A percentile compares a stretch with the other conserved stretches of the same genome.
Evolutionary conservation across 495 filamentous ascomycete genomes (phyloP).

Genomic region (Penicillium argentinense): DNA sequence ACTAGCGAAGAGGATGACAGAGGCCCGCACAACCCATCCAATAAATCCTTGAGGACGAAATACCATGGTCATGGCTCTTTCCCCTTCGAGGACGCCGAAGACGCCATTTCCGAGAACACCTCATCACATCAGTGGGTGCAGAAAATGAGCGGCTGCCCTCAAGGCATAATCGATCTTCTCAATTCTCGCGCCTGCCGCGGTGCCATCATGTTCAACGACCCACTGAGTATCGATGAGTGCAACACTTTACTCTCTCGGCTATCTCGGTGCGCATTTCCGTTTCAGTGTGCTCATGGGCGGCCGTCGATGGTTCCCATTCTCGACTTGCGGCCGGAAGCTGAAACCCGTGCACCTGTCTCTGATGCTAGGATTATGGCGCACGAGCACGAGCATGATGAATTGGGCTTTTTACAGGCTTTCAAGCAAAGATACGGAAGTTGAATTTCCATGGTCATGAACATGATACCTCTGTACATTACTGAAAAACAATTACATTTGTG

Average conservation of each 20-base stretch:
- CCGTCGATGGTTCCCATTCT: slow-evolving; percentile 74
- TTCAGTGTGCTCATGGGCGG: slow-evolving; percentile 88
- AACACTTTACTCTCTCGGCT: slow-evolving; percentile 59
- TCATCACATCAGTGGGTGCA: slow-evolving; percentile 50
- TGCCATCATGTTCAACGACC: slow-evolving; percentile 97
- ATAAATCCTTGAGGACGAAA: neutral
- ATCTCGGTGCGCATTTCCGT: slow-evolving; percentile 75
- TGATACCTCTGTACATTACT: too few relatives aligned
- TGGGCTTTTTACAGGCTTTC: slow-evolving; percentile 21
- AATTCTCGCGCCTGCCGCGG: slow-evolving; percentile 88
- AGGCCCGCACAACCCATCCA: slow-evolving; percentile 6
- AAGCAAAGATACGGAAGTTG: slow-evolving; percentile 11
- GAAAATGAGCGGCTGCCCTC: slow-evolving; percentile 65
- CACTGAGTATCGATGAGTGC: slow-evolving; percentile 65
- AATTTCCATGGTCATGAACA: neutral
- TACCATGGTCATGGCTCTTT: neutral
- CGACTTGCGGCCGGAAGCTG: slow-evolving; percentile 42
- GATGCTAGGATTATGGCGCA: neutral
- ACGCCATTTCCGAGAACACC: neutral
- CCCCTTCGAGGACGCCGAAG: neutral
- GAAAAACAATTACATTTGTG: too few relatives aligned
- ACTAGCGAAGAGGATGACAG: slow-evolving; percentile 38
- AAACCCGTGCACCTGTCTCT: neutral
- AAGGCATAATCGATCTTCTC: slow-evolving; percentile 79
- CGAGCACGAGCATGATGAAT: slow-evolving; percentile 9